These are phyloP conservation scores for Zymoseptoria pseudotritici DNA, from an alignment of 2,329 filamentous ascomycete species.

Conservation along the genomic window DNA sequence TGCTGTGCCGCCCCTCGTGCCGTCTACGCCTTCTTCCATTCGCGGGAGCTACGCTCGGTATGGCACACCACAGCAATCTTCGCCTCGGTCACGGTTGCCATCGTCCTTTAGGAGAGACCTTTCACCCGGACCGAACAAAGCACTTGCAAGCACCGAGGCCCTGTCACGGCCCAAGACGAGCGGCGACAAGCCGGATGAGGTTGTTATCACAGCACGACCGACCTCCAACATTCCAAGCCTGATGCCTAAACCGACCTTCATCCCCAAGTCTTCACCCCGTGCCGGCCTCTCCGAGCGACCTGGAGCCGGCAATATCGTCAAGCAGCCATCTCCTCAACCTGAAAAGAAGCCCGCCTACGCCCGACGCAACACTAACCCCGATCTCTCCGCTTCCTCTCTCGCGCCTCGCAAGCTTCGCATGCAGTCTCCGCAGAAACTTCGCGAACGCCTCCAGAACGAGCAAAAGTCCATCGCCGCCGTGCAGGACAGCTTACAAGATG, in stretches of 20 bases:
- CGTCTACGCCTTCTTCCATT: conserved; percentile 18
- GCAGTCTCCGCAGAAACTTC: conserved; percentile 59
- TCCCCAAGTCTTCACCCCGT: conserved; percentile 28
- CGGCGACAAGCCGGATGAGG: conserved; percentile 20
- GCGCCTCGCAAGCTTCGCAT: conserved; percentile 50
- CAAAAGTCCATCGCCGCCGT: conserved; percentile 65
- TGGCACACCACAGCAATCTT: conserved; percentile 33
- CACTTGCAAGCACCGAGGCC: conserved; percentile 7
- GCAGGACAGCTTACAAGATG: conserved; percentile 62
- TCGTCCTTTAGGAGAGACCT: conserved; percentile 38
- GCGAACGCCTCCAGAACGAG: conserved; percentile 78
- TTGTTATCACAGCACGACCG: conserved; percentile 21
- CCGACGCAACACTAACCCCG: conserved; percentile 12
- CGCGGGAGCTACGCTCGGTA: conserved; percentile 32
- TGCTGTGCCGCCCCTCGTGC: conserved; percentile 31
- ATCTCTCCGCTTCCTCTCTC: conserved; percentile 2
- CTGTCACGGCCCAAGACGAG: conserved; percentile 24
- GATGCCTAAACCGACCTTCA: conserved; percentile 28
- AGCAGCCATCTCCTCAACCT: conserved; percentile 51
- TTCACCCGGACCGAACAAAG: conserved; percentile 28
- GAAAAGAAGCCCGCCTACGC: conserved; percentile 18
- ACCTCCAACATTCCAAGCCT: conserved; percentile 46
- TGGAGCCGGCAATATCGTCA: conserved; percentile 47
- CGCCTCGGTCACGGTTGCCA: conserved; percentile 28
- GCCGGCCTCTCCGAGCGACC: conserved; percentile 46